Evolutionary conservation across 768 basidiomycete genomes (phyloP).

Genomic region (Psilocybe cyanescens): DNA sequence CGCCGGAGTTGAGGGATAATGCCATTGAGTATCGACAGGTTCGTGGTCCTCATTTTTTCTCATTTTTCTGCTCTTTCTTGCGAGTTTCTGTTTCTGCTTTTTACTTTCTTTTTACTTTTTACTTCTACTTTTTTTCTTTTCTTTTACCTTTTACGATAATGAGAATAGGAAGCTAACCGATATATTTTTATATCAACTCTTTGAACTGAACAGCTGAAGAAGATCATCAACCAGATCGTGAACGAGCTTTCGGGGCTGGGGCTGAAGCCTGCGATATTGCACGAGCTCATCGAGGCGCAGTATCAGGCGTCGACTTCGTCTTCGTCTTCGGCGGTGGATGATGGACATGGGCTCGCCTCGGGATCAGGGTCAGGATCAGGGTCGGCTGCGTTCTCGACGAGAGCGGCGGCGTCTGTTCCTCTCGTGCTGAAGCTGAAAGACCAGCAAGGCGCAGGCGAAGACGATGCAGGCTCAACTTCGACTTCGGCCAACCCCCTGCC

Average conservation of each 20-base stretch:
- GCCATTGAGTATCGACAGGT: slow-evolving; percentile 88
- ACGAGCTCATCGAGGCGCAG: slow-evolving; percentile 37
- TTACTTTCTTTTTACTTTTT: too few relatives aligned
- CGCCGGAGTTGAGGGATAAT: slow-evolving; percentile 75
- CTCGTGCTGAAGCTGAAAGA: neutral
- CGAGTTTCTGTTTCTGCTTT: too few relatives aligned
- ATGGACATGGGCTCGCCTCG: neutral
- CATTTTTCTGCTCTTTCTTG: neutral
- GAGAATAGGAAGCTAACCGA: too few relatives aligned
- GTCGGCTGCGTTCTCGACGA: too few relatives aligned
- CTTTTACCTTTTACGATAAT: too few relatives aligned
- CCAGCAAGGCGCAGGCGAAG: neutral
- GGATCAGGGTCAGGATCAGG: too few relatives aligned
- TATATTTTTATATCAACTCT: neutral
- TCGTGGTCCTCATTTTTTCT: neutral
- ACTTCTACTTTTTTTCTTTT: too few relatives aligned
- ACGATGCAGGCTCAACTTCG: neutral
- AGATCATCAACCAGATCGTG: slow-evolving; percentile 83
- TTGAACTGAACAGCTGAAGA: slow-evolving; percentile 70
- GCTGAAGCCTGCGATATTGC: slow-evolving; percentile 51
- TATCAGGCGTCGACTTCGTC: neutral
- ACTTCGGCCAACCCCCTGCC: neutral
- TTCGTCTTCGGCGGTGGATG: neutral
- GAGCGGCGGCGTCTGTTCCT: neutral
- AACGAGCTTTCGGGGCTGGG: slow-evolving; percentile 77